phyloP scores from a whole-genome alignment of 2,329 filamentous ascomycete genomes.

The Aspergillus fijiensis region DNA sequence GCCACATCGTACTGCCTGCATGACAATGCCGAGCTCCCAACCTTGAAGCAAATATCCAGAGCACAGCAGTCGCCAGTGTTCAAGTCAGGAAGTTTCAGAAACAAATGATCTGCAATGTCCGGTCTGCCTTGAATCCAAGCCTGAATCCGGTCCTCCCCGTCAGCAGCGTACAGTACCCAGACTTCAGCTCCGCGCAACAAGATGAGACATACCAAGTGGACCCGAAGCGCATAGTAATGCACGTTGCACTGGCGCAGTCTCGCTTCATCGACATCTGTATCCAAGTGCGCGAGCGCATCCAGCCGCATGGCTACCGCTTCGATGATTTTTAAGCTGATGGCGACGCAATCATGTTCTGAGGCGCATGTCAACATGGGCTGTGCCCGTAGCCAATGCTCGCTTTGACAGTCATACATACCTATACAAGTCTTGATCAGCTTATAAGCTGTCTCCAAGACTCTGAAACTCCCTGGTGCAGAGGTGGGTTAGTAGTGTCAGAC shows the following conservation, averaged over 20 bases:
- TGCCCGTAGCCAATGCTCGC: neutral
- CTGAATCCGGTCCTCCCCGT: constrained; percentile 43
- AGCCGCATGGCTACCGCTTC: constrained; percentile 63
- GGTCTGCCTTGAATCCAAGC: constrained; percentile 71
- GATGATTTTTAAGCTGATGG: constrained; percentile 61
- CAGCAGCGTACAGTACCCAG: neutral
- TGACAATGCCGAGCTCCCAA: constrained; percentile 62
- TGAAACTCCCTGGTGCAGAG: constrained; percentile 44
- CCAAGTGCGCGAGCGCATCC: constrained; percentile 25
- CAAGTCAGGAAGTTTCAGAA: constrained; percentile 55
- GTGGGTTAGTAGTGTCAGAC: neutral
- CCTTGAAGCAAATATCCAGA: constrained; percentile 68
- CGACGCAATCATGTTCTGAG: constrained; percentile 54
- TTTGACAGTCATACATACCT: constrained; percentile 40
- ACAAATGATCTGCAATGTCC: constrained; percentile 78
- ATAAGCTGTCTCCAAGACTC: constrained; percentile 66
- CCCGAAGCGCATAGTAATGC: constrained; percentile 67
- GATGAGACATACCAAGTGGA: constrained; percentile 57
- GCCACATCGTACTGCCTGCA: constrained; percentile 58
- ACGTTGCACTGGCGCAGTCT: constrained; percentile 31
- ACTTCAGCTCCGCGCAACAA: constrained; percentile 2
- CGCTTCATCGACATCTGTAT: constrained; percentile 9
- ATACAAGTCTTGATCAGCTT: constrained; percentile 66
- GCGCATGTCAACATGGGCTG: neutral
- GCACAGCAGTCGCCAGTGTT: constrained; percentile 52